These are phyloP conservation scores for Pichia phayaonensis DNA, from an alignment of 805 yeast species.

Conservation along the genomic window DNA sequence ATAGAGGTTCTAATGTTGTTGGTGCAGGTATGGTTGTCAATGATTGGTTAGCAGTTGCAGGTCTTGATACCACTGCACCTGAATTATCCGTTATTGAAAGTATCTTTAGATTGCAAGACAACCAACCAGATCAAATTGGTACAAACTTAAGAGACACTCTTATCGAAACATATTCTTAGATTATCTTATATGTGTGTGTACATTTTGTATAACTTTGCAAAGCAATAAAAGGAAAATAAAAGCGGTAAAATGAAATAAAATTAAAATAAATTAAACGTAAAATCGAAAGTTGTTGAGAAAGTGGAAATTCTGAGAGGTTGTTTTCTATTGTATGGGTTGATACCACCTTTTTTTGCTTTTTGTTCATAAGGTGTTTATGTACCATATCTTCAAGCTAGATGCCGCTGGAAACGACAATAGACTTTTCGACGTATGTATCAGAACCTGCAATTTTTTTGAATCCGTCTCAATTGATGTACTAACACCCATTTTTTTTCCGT, in stretches of 20 bases:
- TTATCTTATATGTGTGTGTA: neutral
- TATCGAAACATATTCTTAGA: conserved; percentile 82
- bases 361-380: neutral
- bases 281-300: neutral
- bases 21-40: conserved; percentile 99
- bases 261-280: neutral
- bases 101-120: conserved; percentile 88
- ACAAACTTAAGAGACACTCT: conserved; percentile 85
- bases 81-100: conserved; percentile 95
- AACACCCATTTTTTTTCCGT: neutral
- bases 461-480: neutral
- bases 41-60: conserved; percentile 96
- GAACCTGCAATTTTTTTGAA: neutral
- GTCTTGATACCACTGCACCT: conserved; percentile 97
- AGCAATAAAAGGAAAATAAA: neutral
- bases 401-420: conserved; percentile 9
- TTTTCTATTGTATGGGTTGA: neutral
- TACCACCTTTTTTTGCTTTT: neutral
- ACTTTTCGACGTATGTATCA: conserved; percentile 19
- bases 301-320: neutral
- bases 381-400: neutral
- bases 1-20: conserved; percentile 94
- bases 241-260: neutral
- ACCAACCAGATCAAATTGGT: conserved; percentile 78
- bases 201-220: neutral